These are phyloP conservation scores for Aspergillus piperis DNA, from an alignment of 2,329 filamentous ascomycete species.

Conservation along the genomic window DNA sequence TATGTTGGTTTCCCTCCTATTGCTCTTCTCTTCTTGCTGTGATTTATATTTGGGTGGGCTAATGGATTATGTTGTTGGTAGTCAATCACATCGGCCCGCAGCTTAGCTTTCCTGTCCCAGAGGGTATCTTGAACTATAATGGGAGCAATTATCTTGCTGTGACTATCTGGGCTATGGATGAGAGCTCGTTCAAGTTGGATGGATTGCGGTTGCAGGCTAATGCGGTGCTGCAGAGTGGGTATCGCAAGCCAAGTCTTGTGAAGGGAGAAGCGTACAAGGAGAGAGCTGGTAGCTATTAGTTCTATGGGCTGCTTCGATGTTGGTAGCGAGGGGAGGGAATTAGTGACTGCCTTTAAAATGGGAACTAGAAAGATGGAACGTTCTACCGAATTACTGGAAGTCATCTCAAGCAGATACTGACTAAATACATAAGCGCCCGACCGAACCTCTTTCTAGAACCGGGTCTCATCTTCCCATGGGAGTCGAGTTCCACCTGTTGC, in stretches of 20 bases:
- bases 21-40: no score
- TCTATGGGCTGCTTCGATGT: no score
- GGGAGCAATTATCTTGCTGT: constrained; percentile 26
- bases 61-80: background rate
- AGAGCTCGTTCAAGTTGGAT: background rate
- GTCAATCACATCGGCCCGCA: constrained; percentile 56
- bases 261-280: background rate
- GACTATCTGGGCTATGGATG: background rate
- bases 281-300: background rate
- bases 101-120: constrained; percentile 52
- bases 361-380: no score
- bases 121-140: constrained; percentile 54
- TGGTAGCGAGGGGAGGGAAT: no score
- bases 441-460: no score
- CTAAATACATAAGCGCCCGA: no score
- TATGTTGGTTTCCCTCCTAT: constrained; percentile 4
- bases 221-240: background rate
- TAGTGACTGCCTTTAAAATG: no score
- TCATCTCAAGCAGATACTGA: no score
- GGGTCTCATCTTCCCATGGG: no score
- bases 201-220: background rate
- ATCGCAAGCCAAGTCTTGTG: background rate
- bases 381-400: no score
- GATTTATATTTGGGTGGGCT: no score
- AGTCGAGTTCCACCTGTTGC: no score